Evolutionary conservation across 768 basidiomycete species (phyloP), one percentile per base, ranked within the genome.

Genomic region (Asterophora lycoperdoides): DNA sequence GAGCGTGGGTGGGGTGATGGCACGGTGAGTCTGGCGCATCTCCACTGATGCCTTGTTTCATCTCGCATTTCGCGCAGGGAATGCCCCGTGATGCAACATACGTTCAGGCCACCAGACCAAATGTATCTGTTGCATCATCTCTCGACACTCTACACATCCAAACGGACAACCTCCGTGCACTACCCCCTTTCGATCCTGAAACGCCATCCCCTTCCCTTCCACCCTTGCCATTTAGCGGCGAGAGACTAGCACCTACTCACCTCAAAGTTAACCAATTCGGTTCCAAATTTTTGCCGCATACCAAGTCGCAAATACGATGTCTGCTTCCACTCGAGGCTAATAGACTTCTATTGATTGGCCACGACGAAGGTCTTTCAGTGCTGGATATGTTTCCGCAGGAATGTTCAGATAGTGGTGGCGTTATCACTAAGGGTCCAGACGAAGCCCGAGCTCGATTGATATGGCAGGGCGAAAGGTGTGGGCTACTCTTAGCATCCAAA

Each of bases 281-380:
- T 17, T 92, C 89, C 15, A 78, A 89, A 13, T 93, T 93, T 62
- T 71, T 93, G 29, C 89, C 90, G 9, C 90, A 93, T 58, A 69
- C 89, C 13, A 85, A 79, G 2, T 74, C 78, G 0, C 87, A 78
- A 28, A 92, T 93, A 51, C 80, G 82, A 47, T 85, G 86, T 64
- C 63, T 91, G 9, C 73, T 93, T 28, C 88, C 90, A 7, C 60
- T 93, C 17, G 68, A 80, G 33, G 76, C 76, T 15, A 80, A 86
- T 53, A 73, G 75, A 44, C 63, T 88, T 33, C 48, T 93, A n/a
- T 76, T 93, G 10, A 77, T 93, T 20, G 90, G 90, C 3, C 85
- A 87, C 48, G 84, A 89, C 53, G 75, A 83, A 49, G 90, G 90
- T 2, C 74, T 93, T 19, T 88, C 86, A 1, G 88, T 92, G 5